Evolutionary conservation across 2,329 filamentous ascomycete species (phyloP), one percentile per base, ranked within the genome.

Genomic region (Raffaelea albimanens): DNA sequence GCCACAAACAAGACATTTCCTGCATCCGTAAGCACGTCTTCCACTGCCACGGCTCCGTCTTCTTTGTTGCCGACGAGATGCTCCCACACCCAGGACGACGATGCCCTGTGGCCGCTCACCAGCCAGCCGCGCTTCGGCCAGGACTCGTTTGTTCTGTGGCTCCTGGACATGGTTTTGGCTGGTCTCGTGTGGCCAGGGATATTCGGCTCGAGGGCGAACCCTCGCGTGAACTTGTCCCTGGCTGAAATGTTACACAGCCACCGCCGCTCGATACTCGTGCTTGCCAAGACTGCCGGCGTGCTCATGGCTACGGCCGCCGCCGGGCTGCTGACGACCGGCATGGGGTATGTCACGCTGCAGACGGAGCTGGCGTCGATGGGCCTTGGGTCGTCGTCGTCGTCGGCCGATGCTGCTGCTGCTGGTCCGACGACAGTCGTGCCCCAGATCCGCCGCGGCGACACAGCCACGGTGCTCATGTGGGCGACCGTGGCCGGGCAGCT

Each of bases 61-160:
- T n/a, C n/a, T n/a, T n/a, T n/a, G n/a, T n/a, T n/a, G n/a, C n/a
- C n/a, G n/a, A n/a, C n/a, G n/a, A n/a, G n/a, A n/a, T n/a, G n/a
- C n/a, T n/a, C n/a, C n/a, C n/a, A n/a, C n/a, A n/a, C n/a, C n/a
- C n/a, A n/a, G n/a, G 25, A 29, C 40, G 40, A 34, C 18, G 47
- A 45, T 38, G 13, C 20, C 4, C 44, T 44, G 2, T n/a, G 39
- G 5, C 34, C 38, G 11, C 41, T 46, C 13, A 41, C 13, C 16
- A n/a, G 36, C 44, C 48, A 46, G 48, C 48, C 48, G 9, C 16
- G 25, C 25, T 50, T 50, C 34, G 48, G 48, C 25, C 25, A 41
- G n/a, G 29, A 31, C 25, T 47, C 48, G 13, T 50, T 50, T n/a
- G 21, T 38, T 7, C 36, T 44, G 7, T 50, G 45, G 25, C 40